These are phyloP conservation scores for Tanacetum coccineum DNA, from an alignment of 129 eudicot species.

Conservation along the genomic window DNA sequence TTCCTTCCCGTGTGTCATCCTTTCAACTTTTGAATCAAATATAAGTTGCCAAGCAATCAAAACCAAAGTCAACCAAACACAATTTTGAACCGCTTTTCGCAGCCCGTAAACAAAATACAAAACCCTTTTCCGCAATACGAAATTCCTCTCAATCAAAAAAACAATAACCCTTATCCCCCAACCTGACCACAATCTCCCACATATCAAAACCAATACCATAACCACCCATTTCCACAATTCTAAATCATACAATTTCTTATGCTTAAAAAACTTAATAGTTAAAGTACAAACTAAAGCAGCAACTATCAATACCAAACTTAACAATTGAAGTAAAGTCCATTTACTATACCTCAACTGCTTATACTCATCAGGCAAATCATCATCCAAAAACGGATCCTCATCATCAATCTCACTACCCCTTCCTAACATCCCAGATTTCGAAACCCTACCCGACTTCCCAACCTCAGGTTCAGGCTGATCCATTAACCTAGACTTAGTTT, in stretches of 20 bases:
- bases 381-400: slow-evolving; percentile 35
- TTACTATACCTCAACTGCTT: slow-evolving; percentile 33
- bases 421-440: slow-evolving; percentile 18
- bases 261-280: slow-evolving; percentile 14
- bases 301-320: slow-evolving; percentile 27
- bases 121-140: slow-evolving; percentile 34
- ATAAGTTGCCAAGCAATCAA: slow-evolving; percentile 44
- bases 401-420: slow-evolving; percentile 34
- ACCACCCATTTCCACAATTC: slow-evolving; percentile 54
- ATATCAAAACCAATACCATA: slow-evolving; percentile 44
- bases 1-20: slow-evolving; percentile 19
- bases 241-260: slow-evolving; percentile 29
- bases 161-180: slow-evolving; percentile 42
- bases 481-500: slow-evolving; percentile 35
- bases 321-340: slow-evolving; percentile 32
- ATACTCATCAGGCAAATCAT: slow-evolving; percentile 36
- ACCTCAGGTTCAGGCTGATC: slow-evolving; percentile 29
- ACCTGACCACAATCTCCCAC: slow-evolving; percentile 49
- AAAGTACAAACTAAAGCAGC: slow-evolving; percentile 32
- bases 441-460: slow-evolving; percentile 13
- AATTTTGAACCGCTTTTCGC: no score
- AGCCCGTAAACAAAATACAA: no score
- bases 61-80: no score
- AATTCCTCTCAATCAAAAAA: slow-evolving; percentile 37
- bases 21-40: slow-evolving; percentile 44